Base-by-base conservation (phyloP, 805 yeast genomes). In the Wickerhamiella shivajii region DNA sequence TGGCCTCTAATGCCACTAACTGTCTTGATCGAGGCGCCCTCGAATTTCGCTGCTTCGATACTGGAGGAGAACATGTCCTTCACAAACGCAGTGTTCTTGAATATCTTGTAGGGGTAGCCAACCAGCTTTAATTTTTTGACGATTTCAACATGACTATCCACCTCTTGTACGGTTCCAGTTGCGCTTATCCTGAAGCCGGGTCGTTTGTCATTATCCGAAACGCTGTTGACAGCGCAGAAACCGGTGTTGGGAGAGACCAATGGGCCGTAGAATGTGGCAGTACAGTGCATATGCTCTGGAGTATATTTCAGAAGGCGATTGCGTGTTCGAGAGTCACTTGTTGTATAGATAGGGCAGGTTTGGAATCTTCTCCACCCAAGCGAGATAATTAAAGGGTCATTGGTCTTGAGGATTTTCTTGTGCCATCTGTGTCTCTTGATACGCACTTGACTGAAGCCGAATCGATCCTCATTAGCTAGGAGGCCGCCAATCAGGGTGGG, bases 391-490 rank as follows among this genome's bases (percentile, higher is more conserved):
- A 92, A 64, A 1, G 99, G 98, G 59, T 90, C 99, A 51, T 83
- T 92, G 7, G 96, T 72, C 57, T 90, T 90, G 47, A 90, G 64
- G 39, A 92, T 81, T 66, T 84, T 84, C 53, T 84, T 87, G 59
- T 90, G 96, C 99, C 99, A 90, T 63, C 98, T 74, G 55, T 90
- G 99, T 58, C 95, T 75, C 71, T 95, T 84, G 40, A 90, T 72
- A 61, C 97, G 73, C 30, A 81, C 95, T 51, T 81, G 87, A 60
- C 84, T 65, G 50, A 79, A 77, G 5, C 98, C 99, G 52, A 85
- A 87, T 50, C 93, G 67, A 38, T 84, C 77, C 53, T 90, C 99
- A 4, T 93, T 81, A 23, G 90, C 72, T 39, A 87, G 61, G 38
- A 90, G 61, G 3, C 97, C 96, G 39, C 99, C 99, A 46, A 92